A percentile compares a stretch with the other conserved stretches of the same genome.
Evolutionary conservation across 352 stramenopile genomes (phyloP).

Genomic region (Phytophthora sansomeana): DNA sequence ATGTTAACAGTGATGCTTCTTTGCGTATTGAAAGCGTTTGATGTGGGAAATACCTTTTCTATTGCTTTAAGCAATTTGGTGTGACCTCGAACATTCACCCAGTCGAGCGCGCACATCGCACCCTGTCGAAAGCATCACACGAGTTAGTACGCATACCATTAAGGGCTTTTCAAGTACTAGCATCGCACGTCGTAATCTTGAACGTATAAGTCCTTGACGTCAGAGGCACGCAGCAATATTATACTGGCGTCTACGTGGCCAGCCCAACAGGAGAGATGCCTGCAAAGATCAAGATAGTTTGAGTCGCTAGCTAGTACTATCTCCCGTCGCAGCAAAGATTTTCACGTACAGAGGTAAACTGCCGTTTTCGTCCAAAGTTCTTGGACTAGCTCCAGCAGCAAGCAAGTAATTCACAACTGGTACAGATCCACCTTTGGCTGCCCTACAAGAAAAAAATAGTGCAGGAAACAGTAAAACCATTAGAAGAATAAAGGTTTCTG

Average conservation of each 20-base stretch:
- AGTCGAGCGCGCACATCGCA: constrained; percentile 58
- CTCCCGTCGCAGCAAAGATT: background rate
- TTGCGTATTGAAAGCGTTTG: background rate
- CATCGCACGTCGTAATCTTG: constrained; percentile 70
- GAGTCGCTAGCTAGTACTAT: background rate
- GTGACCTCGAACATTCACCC: constrained; percentile 60
- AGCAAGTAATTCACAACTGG: constrained; percentile 69
- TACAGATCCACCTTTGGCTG: constrained; percentile 64
- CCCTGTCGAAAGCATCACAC: constrained; percentile 10
- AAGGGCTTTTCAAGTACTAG: background rate
- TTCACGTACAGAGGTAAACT: constrained; percentile 71
- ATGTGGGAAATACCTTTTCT: constrained; percentile 43
- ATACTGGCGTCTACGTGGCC: constrained; percentile 68
- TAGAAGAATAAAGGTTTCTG: constrained; percentile 20
- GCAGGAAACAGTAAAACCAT: no score
- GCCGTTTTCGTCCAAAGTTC: constrained; percentile 70
- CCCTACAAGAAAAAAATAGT: constrained; percentile 39
- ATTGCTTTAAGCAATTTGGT: constrained; percentile 58
- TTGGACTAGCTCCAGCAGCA: constrained; percentile 51
- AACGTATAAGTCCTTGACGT: constrained; percentile 68
- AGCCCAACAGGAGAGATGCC: constrained; percentile 74
- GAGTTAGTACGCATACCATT: background rate
- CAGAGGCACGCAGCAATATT: constrained; percentile 52
- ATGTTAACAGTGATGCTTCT: background rate
- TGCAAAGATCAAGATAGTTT: constrained; percentile 17